These are phyloP conservation scores for Teunomyces cretensis DNA, from an alignment of 805 yeast species.

Conservation along the genomic window DNA sequence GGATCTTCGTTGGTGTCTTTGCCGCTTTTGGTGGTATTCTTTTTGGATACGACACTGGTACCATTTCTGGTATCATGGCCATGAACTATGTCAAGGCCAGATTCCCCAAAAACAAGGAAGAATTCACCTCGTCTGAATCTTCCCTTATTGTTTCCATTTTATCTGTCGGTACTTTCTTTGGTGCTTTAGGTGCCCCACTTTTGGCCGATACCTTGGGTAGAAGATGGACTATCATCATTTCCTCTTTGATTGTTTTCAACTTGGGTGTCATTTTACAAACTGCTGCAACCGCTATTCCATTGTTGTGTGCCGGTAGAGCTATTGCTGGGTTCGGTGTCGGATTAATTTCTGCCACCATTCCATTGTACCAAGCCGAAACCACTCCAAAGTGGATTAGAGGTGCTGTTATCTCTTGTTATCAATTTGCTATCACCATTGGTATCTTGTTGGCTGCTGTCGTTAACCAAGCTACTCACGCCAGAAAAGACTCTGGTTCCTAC, in stretches of 20 bases:
- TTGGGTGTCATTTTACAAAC: conserved; percentile 41
- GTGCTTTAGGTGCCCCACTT: conserved; percentile 37
- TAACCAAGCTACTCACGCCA: conserved; percentile 34
- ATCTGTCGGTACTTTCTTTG: conserved; percentile 44
- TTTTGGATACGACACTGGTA: conserved; percentile 45
- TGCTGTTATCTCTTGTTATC: conserved; percentile 41
- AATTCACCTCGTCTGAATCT: conserved; percentile 20
- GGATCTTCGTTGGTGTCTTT: conserved; percentile 38
- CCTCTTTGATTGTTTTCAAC: conserved; percentile 35
- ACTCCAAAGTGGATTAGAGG: conserved; percentile 46
- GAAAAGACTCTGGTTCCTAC: conserved; percentile 37
- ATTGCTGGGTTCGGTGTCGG: conserved; percentile 45
- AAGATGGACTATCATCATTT: conserved; percentile 35
- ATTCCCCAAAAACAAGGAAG: conserved; percentile 18
- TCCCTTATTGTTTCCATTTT: conserved; percentile 31
- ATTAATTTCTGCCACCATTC: conserved; percentile 39
- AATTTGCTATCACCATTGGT: conserved; percentile 41
- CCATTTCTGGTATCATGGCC: conserved; percentile 42
- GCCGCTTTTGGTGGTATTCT: conserved; percentile 45
- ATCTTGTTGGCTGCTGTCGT: conserved; percentile 37
- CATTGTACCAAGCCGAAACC: conserved; percentile 41
- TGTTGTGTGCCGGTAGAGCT: conserved; percentile 39
- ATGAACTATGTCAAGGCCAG: conserved; percentile 34
- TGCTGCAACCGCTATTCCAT: conserved; percentile 32
- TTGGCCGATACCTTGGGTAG: conserved; percentile 40